A percentile compares a stretch with the other conserved stretches of the same genome.
phyloP scores from a whole-genome alignment of 129 eudicot species.

The Flaveria brownii region DNA sequence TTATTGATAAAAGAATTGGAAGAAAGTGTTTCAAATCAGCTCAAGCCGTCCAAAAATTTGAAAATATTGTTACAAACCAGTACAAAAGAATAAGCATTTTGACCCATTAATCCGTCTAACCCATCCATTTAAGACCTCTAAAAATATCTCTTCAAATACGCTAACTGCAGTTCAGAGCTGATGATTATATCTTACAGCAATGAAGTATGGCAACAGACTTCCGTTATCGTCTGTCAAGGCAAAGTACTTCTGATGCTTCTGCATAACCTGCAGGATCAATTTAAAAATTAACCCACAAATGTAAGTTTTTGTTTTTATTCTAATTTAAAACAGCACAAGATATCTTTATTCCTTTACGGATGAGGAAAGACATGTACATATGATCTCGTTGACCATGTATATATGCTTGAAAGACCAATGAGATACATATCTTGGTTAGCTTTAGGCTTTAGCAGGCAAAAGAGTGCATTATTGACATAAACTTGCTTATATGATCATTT shows the following conservation, averaged over 20 bases:
- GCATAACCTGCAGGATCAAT: conserved; percentile 81
- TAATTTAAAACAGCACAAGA: conserved; percentile 13
- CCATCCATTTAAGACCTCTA: neutral
- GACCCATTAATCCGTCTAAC: neutral
- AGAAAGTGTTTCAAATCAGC: neutral
- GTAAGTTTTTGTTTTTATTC: neutral
- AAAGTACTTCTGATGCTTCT: conserved; percentile 98
- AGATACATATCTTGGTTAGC: neutral
- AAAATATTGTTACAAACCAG: neutral
- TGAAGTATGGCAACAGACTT: conserved; percentile 79
- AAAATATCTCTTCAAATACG: conserved; percentile 1
- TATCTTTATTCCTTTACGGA: neutral
- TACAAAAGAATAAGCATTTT: neutral
- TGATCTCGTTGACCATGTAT: neutral
- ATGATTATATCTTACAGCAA: conserved; percentile 62
- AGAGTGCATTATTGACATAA: neutral
- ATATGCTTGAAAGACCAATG: neutral
- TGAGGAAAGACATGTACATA: neutral
- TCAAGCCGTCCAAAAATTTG: neutral
- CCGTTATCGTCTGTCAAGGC: conserved; percentile 67
- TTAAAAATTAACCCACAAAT: neutral
- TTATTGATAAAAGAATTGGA: neutral
- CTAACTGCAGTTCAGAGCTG: neutral
- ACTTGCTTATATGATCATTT: neutral
- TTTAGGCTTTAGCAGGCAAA: conserved; percentile 4